Evolutionary conservation across 441 rosid genomes (phyloP), one percentile per base, ranked within the genome.

Genomic region (Arabidopsis hybrid): DNA sequence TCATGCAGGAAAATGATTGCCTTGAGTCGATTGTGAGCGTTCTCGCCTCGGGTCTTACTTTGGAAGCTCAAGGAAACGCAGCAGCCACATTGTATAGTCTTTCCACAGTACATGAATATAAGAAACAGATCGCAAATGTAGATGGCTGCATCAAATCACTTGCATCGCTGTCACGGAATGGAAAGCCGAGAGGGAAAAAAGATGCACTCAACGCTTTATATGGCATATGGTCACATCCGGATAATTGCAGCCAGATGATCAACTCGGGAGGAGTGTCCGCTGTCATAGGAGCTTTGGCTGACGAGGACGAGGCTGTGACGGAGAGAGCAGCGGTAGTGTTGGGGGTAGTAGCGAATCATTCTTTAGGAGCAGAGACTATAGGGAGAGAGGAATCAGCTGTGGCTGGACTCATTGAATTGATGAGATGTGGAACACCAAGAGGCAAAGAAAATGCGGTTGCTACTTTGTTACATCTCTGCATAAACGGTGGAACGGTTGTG

Each of bases 361-460:
- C 91, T 16, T 62, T 59, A 3, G 97, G 97, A 46, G 92, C 89
- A 1, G 86, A 83, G 76, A 88, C 85, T 0, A 84, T 89, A 6
- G 94, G 85, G 55, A 78, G 80, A 67, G 97, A 88, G 75, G 92
- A 87, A 65, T 75, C 65, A 50, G 90, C 89, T 0, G 83, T 90
- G 60, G 62, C 77, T 0, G 90, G 95, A n/a, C 69, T 93, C 78
- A 75, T 86, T 21, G 81, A 85, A 29, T 78, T 93, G 90, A 91
- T 90, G 95, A 83, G 90, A 21, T 83, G 91, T 39, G 95, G 98
- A 64, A 93, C 91, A 45, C 85, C 95, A 1, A 84, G 86, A 78
- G 98, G 92, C 14, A 91, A 93, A 84, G 96, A 91, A 76, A 88
- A 83, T 55, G 98, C 95, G 0, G 92, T 91, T 18, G 93, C 89